Conservation (phyloP, 805 yeast species). For the Komagataella pastoris region DNA sequence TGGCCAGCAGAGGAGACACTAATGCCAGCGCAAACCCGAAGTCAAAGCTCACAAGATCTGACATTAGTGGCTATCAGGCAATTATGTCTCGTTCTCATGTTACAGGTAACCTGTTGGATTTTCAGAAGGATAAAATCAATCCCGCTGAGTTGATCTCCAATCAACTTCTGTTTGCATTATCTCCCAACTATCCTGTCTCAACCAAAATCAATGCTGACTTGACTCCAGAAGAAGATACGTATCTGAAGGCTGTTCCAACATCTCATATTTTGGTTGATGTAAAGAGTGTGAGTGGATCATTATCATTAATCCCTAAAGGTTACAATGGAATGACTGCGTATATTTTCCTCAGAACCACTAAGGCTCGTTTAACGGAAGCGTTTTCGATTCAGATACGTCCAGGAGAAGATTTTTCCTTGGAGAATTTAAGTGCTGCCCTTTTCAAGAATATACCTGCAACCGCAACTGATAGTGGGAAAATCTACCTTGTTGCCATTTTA, state of each 20-base stretch:
- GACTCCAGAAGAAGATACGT: slow-evolving; percentile 28
- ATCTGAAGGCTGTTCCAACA: slow-evolving; percentile 36
- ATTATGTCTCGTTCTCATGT: slow-evolving; percentile 49
- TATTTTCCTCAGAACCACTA: slow-evolving; percentile 53
- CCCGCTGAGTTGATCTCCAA: slow-evolving; percentile 52
- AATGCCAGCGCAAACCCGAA: slow-evolving; percentile 15
- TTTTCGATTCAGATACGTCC: slow-evolving; percentile 55
- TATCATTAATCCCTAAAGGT: slow-evolving; percentile 48
- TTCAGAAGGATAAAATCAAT: slow-evolving; percentile 15
- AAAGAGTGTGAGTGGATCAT: slow-evolving; percentile 49
- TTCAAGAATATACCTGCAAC: slow-evolving; percentile 64
- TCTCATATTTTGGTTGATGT: slow-evolving; percentile 68
- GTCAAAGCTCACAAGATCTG: slow-evolving; percentile 6
- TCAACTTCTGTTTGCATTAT: slow-evolving; percentile 59
- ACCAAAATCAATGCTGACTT: slow-evolving; percentile 9
- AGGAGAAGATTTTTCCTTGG: slow-evolving; percentile 43
- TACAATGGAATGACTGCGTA: slow-evolving; percentile 62
- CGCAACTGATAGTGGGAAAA: slow-evolving; percentile 44
- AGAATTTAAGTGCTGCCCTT: slow-evolving; percentile 65
- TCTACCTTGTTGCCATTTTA: slow-evolving; percentile 64
- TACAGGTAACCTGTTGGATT: slow-evolving; percentile 42
- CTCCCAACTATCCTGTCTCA: slow-evolving; percentile 53
- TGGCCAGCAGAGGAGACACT: slow-evolving; percentile 28
- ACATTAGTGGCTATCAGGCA: slow-evolving; percentile 44
- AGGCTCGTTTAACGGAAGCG: slow-evolving; percentile 62